Conservation (phyloP, 202 grass and related monocot genomes). For the Alloteropsis angusta region DNA sequence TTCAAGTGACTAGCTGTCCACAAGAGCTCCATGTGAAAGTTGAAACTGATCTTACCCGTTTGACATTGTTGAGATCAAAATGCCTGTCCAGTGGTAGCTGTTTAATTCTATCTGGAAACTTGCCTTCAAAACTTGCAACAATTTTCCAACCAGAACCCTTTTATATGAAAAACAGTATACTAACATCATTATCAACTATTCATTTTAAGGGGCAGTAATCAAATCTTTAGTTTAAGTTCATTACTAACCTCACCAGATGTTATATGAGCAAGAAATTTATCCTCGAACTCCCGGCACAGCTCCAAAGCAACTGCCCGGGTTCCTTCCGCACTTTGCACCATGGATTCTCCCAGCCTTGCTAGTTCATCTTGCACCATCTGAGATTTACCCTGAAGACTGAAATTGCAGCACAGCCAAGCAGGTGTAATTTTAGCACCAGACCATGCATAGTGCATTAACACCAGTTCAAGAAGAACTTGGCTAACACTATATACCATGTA, state of each 20-base stretch:
- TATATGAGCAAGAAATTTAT: slow-evolving; percentile 72
- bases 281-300: slow-evolving; percentile 73
- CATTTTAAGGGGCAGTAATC: neutral
- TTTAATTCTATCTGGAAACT: slow-evolving; percentile 72
- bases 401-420: slow-evolving; percentile 8
- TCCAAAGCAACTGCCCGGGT: slow-evolving; percentile 71
- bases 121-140: slow-evolving; percentile 78
- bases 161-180: slow-evolving; percentile 18
- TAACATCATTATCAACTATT: slow-evolving; percentile 4
- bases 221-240: slow-evolving; percentile 10
- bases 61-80: slow-evolving; percentile 78
- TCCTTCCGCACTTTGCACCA: slow-evolving; percentile 67
- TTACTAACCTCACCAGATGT: slow-evolving; percentile 62
- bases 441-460: neutral
- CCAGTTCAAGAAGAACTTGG: neutral
- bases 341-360: slow-evolving; percentile 62
- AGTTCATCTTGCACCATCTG: slow-evolving; percentile 73
- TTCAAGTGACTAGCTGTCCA: neutral
- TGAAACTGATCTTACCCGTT: slow-evolving; percentile 40
- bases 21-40: neutral
- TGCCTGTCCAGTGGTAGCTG: slow-evolving; percentile 65
- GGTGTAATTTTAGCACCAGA: slow-evolving; percentile 1
- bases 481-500: neutral
- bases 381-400: slow-evolving; percentile 76
- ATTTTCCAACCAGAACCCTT: slow-evolving; percentile 76